Evolutionary conservation across 169 alveolate species (phyloP).

Genomic region (Eimeria falciformis): DNA sequence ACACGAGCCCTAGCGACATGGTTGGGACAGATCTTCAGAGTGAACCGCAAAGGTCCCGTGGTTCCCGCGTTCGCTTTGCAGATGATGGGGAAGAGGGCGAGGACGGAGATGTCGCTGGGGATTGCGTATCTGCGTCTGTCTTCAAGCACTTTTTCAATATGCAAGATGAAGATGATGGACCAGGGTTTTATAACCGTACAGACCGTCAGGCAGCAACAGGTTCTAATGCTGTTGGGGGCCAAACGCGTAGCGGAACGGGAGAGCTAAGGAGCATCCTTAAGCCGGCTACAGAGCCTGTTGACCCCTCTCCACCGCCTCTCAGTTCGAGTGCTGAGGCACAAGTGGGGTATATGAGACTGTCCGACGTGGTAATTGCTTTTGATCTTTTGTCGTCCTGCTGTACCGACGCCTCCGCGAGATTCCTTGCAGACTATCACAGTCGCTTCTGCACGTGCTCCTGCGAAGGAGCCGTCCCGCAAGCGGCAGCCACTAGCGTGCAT

Average conservation of each 20-base stretch:
- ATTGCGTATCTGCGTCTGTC: constrained; percentile 32
- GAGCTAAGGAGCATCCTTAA: constrained; percentile 60
- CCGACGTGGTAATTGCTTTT: constrained; percentile 65
- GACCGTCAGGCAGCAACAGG: constrained; percentile 62
- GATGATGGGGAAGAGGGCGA: constrained; percentile 64
- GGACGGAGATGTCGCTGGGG: constrained; percentile 60
- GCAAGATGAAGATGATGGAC: constrained; percentile 67
- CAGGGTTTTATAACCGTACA: constrained; percentile 41
- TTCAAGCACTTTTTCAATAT: constrained; percentile 63
- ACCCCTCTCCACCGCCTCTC: constrained; percentile 46
- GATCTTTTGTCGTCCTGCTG: constrained; percentile 65
- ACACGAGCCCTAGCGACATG: background rate
- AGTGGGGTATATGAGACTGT: constrained; percentile 63
- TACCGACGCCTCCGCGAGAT: constrained; percentile 70
- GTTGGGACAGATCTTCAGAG: background rate
- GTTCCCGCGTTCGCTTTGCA: constrained; percentile 69
- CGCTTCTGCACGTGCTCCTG: constrained; percentile 65
- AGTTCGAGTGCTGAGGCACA: constrained; percentile 53
- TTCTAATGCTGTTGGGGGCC: constrained; percentile 29
- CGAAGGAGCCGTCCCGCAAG: constrained; percentile 51
- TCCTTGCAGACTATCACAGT: constrained; percentile 48
- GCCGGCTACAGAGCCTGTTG: constrained; percentile 58
- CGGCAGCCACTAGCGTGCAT: background rate
- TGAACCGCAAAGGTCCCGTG: constrained; percentile 43
- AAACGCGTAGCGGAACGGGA: constrained; percentile 46